Evolutionary conservation across 768 basidiomycete genomes (phyloP).

Genomic region (Mycena crocata): DNA sequence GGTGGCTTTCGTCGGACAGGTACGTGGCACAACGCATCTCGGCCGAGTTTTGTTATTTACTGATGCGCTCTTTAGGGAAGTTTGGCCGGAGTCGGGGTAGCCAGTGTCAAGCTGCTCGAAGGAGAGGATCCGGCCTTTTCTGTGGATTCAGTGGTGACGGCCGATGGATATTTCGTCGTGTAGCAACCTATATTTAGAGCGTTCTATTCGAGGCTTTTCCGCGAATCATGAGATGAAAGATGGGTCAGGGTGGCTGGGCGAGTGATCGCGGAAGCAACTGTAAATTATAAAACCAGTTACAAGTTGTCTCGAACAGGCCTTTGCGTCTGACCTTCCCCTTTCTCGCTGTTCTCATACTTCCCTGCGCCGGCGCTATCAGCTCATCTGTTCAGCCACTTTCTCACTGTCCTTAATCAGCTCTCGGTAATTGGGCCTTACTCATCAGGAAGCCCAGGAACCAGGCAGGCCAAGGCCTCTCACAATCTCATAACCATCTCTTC

Average conservation of each 20-base stretch:
- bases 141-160: conserved; percentile 63
- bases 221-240: neutral
- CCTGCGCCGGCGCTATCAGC: conserved; percentile 30
- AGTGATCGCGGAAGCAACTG: neutral
- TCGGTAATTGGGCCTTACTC: conserved; percentile 20
- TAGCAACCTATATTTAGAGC: conserved; percentile 35
- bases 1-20: conserved; percentile 77
- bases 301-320: too few relatives aligned
- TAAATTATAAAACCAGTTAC: too few relatives aligned
- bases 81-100: conserved; percentile 80
- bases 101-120: conserved; percentile 62
- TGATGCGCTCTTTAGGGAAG: conserved; percentile 64
- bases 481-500: neutral
- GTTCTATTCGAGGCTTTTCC: neutral
- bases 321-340: neutral
- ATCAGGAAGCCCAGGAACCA: conserved; percentile 8
- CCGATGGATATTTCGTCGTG: conserved; percentile 70
- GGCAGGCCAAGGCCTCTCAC: neutral
- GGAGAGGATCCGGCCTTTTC: conserved; percentile 57
- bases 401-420: conserved; percentile 26
- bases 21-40: conserved; percentile 21
- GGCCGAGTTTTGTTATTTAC: neutral
- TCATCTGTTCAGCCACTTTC: conserved; percentile 5
- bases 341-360: neutral
- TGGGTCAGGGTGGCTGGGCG: neutral